Conservation (phyloP, 225 moss, liverwort and hornwort species). For the Physcomitrellopsis africana region DNA sequence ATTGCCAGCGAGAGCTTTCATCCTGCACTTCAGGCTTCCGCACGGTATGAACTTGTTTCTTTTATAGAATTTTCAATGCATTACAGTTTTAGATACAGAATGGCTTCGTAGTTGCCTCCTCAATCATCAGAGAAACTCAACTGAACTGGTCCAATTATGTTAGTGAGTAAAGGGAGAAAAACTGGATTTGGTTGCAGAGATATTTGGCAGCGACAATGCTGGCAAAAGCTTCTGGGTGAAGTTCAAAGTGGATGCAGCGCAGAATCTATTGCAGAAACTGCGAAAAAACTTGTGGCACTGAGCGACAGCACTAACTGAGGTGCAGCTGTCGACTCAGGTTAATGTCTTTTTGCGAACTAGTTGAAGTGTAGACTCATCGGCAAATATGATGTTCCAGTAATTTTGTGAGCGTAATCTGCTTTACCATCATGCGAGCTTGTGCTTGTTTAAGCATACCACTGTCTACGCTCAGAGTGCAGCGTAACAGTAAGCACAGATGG, state of each 20-base stretch:
- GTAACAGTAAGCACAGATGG: too few species aligned
- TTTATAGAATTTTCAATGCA: not conserved
- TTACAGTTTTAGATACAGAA: conserved; percentile 2
- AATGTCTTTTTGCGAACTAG: not conserved
- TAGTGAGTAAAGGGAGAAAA: not conserved
- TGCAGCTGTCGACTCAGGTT: not conserved
- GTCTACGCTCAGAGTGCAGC: too few species aligned
- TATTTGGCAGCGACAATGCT: conserved; percentile 65
- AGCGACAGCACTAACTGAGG: conserved; percentile 12
- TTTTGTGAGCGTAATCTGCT: too few species aligned
- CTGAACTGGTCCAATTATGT: not conserved
- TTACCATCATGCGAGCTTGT: too few species aligned
- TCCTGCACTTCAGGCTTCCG: conserved; percentile 60
- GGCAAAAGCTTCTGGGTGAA: conserved; percentile 63
- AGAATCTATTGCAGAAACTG: conserved; percentile 67
- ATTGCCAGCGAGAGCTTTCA: conserved; percentile 50
- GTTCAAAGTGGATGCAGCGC: conserved; percentile 51
- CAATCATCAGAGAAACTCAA: not conserved
- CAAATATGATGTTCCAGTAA: not conserved
- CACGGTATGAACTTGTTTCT: conserved; percentile 35
- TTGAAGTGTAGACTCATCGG: not conserved
- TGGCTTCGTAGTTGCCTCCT: not conserved
- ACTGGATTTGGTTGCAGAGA: conserved; percentile 50
- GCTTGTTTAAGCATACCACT: too few species aligned
- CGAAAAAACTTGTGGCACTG: conserved; percentile 58